Percentiles rank a stretch among this genome's conserved stretches.
phyloP scores from a whole-genome alignment of 1,284 basidiomycete genomes.

The Boletus sp. region DNA sequence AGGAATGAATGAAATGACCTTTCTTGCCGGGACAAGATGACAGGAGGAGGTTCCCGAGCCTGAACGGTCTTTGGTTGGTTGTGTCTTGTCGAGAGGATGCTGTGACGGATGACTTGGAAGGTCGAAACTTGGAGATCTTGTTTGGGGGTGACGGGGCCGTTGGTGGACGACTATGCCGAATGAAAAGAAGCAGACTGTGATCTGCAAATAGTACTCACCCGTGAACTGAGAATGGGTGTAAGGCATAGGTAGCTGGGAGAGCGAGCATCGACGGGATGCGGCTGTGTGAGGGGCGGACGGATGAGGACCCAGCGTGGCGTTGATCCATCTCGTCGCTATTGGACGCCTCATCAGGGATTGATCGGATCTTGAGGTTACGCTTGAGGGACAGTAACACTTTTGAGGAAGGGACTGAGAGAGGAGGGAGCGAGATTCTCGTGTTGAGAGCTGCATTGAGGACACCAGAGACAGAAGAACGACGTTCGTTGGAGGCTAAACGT shows the following conservation, averaged over 20 bases:
- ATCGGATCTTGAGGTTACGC: constrained; percentile 22
- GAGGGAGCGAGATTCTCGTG: constrained; percentile 38
- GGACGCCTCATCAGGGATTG: constrained; percentile 2
- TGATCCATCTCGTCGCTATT: constrained; percentile 1
- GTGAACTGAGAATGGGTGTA: constrained; percentile 25
- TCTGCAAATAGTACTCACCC: constrained; percentile 19
- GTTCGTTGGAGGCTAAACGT: constrained; percentile 31
- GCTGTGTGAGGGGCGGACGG: constrained; percentile 9
- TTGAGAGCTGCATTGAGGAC: constrained; percentile 52
- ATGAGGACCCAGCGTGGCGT: constrained; percentile 4
- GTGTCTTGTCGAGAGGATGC: constrained; percentile 4
- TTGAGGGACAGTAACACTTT: constrained; percentile 32
- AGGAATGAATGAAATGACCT: constrained; percentile 44
- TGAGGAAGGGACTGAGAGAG: constrained; percentile 24
- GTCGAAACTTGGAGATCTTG: constrained; percentile 21
- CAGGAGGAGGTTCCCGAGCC: constrained; percentile 86
- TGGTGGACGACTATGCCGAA: constrained; percentile 22
- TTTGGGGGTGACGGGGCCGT: constrained; percentile 25
- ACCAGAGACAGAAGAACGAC: constrained; percentile 42
- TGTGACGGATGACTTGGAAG: constrained; percentile 13
- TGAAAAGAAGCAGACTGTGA: not conserved
- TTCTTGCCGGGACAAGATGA: constrained; percentile 98
- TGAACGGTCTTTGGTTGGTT: constrained; percentile 27
- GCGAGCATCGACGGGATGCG: constrained; percentile 17
- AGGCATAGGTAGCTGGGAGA: constrained; percentile 19